Evolutionary conservation across 345 rosid genomes (phyloP).

Genomic region (Eucalyptus tenuipes): DNA sequence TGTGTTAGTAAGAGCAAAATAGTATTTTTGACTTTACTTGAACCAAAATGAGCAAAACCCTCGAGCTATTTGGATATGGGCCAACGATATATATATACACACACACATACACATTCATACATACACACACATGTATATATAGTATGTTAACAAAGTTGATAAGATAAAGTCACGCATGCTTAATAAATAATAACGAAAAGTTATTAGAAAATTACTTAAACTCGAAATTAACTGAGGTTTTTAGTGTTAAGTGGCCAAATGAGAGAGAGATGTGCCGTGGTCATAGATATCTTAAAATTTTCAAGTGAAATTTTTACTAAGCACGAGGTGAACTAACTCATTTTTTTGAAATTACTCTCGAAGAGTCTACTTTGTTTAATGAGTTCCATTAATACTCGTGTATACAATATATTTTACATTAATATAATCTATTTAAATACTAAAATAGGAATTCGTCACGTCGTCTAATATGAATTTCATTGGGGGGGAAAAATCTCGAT

Average conservation of each 20-base stretch:
- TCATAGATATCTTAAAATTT: not conserved
- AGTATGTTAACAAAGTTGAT: not conserved
- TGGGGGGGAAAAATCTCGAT: not conserved
- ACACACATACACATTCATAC: no score
- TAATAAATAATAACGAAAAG: not conserved
- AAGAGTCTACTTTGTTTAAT: not conserved
- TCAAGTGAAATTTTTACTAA: not conserved
- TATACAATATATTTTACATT: not conserved
- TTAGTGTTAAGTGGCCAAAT: no score
- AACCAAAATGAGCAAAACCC: not conserved
- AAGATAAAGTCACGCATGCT: not conserved
- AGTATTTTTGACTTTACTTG: not conserved
- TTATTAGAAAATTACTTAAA: not conserved
- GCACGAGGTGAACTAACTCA: not conserved
- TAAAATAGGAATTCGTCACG: not conserved
- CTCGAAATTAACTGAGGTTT: not conserved
- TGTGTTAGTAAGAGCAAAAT: not conserved
- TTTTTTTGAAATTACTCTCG: fast-evolving
- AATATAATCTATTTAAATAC: not conserved
- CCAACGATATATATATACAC: no score
- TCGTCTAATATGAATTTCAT: not conserved
- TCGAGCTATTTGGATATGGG: not conserved
- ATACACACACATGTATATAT: no score
- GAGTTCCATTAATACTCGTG: not conserved
- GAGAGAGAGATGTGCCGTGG: not conserved